Percentiles rank a stretch among this genome's conserved stretches.
Conservation (phyloP, 148 eudicot genomes). For the Oxyria digyna region DNA sequence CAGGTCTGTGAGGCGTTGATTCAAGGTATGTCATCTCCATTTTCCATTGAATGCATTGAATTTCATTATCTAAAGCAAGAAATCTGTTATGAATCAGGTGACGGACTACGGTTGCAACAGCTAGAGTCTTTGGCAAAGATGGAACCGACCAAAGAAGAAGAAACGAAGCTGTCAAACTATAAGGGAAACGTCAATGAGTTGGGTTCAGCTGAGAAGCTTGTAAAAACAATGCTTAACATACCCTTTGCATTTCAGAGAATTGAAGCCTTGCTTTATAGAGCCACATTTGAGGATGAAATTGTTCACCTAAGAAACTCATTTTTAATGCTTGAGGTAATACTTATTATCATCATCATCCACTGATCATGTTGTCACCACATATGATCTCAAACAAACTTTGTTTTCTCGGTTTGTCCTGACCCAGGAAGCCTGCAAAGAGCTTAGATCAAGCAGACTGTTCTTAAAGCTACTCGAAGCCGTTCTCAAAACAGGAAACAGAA, state of each 20-base stretch:
- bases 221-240: conserved; percentile 46
- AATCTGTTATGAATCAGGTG: conserved; percentile 31
- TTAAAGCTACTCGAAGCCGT: conserved; percentile 88
- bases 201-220: conserved; percentile 75
- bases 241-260: conserved; percentile 72
- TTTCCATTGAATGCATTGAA: not conserved
- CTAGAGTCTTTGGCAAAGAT: conserved; percentile 78
- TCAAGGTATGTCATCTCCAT: conserved; percentile 36
- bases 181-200: conserved; percentile 52
- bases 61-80: not conserved
- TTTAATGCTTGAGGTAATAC: conserved; percentile 89
- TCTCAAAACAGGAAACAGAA: conserved; percentile 91
- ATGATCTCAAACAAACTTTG: not conserved
- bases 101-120: conserved; percentile 72
- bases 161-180: conserved; percentile 48
- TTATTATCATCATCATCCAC: not conserved
- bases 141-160: conserved; percentile 95
- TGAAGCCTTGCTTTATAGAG: conserved; percentile 87
- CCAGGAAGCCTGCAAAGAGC: conserved; percentile 93
- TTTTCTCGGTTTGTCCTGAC: not conserved
- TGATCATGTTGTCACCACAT: not conserved
- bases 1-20: conserved; percentile 68
- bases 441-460: conserved; percentile 86
- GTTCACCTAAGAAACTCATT: conserved; percentile 71
- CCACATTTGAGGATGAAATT: conserved; percentile 86